phyloP scores from a whole-genome alignment of 345 rosid species.

The Citrus unshiu region DNA sequence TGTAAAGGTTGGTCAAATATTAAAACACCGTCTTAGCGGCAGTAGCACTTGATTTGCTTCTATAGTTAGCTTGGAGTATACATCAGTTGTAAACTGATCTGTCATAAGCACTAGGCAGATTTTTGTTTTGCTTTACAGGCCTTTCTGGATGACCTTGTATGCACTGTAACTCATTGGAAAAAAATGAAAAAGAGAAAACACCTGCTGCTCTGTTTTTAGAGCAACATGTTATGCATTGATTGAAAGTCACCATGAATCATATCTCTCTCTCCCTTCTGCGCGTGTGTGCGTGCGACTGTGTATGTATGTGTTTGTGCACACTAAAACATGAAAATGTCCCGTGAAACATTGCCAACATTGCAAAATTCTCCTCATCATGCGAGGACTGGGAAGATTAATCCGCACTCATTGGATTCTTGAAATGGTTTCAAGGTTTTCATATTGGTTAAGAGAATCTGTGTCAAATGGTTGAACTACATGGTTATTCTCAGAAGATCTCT shows the following conservation, averaged over 20 bases:
- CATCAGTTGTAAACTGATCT: slow-evolving; percentile 12
- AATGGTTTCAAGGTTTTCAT: background rate
- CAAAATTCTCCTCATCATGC: background rate
- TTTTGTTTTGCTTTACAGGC: slow-evolving; percentile 7
- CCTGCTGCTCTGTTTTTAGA: background rate
- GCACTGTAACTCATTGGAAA: background rate
- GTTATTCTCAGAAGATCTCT: background rate
- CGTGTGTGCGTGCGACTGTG: too few species aligned
- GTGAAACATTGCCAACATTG: background rate
- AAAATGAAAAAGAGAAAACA: background rate
- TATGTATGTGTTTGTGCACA: background rate
- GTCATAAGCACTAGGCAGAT: slow-evolving; percentile 5
- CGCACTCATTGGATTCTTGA: background rate
- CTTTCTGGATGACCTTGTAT: slow-evolving; percentile 4
- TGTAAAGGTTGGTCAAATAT: slow-evolving; percentile 22
- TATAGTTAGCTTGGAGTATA: slow-evolving; percentile 1
- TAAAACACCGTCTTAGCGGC: background rate
- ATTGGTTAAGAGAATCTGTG: background rate
- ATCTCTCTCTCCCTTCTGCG: background rate
- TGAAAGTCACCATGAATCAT: background rate
- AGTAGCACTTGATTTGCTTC: slow-evolving; percentile 9
- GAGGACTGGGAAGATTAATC: background rate
- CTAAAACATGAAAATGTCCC: background rate
- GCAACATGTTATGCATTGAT: background rate
- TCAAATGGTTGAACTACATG: background rate